phyloP scores from a whole-genome alignment of 345 rosid genomes.

The Triadica sebifera region DNA sequence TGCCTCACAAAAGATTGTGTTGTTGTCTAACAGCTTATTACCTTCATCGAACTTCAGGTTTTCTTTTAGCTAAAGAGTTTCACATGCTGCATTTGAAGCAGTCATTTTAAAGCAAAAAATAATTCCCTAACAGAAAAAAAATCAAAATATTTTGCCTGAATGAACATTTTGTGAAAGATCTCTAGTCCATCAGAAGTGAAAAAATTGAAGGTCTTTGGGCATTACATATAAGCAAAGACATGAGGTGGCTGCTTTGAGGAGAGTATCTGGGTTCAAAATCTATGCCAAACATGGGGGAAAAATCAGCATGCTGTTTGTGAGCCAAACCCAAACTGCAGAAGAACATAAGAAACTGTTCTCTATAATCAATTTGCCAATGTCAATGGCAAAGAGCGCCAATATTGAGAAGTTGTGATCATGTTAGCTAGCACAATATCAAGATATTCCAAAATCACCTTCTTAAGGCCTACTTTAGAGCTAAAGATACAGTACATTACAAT shows the following conservation, averaged over 20 bases:
- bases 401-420: not conserved
- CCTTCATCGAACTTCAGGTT: no score
- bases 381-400: not conserved
- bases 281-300: not conserved
- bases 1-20: no score
- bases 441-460: not conserved
- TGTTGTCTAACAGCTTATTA: no score
- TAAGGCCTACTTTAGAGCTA: no score
- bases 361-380: not conserved
- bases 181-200: not conserved
- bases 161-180: not conserved
- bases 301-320: not conserved
- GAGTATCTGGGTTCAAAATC: not conserved
- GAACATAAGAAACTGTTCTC: no score
- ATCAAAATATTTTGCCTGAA: not conserved
- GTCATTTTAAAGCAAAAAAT: no score
- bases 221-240: not conserved
- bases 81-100: no score
- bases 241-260: not conserved
- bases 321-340: not conserved
- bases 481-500: no score
- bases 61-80: no score
- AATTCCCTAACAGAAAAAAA: not conserved
- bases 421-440: not conserved
- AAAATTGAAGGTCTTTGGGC: not conserved